Percentiles rank a stretch among this genome's conserved stretches.
Conservation (phyloP, 176 grass and related monocot genomes). For the Secale cereale region DNA sequence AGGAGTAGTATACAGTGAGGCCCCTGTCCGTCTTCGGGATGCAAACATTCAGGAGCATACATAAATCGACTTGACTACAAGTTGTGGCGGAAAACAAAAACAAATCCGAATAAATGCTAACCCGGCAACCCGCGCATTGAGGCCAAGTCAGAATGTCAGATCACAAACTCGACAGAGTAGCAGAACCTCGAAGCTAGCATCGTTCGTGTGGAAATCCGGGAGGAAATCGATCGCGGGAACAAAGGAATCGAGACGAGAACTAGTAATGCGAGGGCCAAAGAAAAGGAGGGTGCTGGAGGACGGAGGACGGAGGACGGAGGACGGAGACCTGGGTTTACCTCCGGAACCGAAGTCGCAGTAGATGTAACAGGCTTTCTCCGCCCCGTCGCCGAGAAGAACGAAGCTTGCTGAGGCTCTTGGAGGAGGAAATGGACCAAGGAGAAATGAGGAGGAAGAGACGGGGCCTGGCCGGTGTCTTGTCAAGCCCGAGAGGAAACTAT, state of each 20-base stretch:
- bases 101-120: background rate
- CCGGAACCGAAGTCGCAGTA: background rate
- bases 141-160: too few species aligned
- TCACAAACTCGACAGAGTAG: too few species aligned
- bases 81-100: background rate
- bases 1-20: background rate
- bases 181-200: background rate
- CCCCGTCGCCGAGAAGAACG: background rate
- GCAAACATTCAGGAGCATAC: background rate
- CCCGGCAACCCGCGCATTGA: background rate
- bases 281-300: too few species aligned
- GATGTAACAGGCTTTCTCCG: background rate
- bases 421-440: too few species aligned
- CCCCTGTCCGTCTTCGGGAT: background rate
- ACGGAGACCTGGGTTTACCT: background rate
- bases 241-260: background rate
- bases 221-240: background rate
- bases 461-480: too few species aligned
- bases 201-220: background rate
- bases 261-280: background rate
- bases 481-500: too few species aligned
- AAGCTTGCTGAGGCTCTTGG: background rate
- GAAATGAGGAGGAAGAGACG: too few species aligned
- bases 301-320: background rate
- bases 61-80: background rate